Conservation (phyloP, 805 yeast genomes). For the Monosporozyma yasuniensis region DNA sequence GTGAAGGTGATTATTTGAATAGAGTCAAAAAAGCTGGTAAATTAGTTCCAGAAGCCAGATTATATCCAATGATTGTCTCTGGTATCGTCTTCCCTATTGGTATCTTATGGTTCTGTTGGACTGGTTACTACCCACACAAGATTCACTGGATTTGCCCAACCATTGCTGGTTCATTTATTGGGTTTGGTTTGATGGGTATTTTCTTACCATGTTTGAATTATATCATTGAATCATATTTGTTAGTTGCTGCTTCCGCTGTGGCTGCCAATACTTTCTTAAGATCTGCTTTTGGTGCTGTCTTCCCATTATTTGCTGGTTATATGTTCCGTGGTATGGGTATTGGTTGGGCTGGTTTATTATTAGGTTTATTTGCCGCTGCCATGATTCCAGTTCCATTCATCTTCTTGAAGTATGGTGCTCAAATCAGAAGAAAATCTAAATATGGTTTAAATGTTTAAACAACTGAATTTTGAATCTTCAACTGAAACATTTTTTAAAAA, state of each 20-base stretch:
- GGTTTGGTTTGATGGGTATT: conserved; percentile 58
- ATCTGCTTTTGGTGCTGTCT: conserved; percentile 57
- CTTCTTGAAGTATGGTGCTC: conserved; percentile 50
- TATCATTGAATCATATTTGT: conserved; percentile 59
- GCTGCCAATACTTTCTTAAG: conserved; percentile 68
- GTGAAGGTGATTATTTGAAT: conserved; percentile 45
- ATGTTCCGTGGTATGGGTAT: conserved; percentile 63
- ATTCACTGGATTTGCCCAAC: conserved; percentile 83
- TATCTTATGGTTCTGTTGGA: conserved; percentile 80
- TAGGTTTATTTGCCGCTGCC: conserved; percentile 51
- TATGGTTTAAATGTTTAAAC: conserved; percentile 36
- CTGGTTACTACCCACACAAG: conserved; percentile 60
- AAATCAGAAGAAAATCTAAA: conserved; percentile 48
- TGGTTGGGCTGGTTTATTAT: conserved; percentile 70
- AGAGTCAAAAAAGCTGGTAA: conserved; percentile 46
- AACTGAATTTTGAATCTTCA: background rate
- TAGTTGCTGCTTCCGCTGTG: conserved; percentile 70
- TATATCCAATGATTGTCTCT: conserved; percentile 68
- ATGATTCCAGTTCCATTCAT: conserved; percentile 62
- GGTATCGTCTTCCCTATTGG: conserved; percentile 68
- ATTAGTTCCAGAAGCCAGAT: conserved; percentile 68
- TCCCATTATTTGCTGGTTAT: conserved; percentile 62
- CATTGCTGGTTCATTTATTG: conserved; percentile 52
- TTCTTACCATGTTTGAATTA: conserved; percentile 66
- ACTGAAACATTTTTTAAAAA: background rate